These are phyloP conservation scores for Coccomyxa subellipsoidea DNA, from an alignment of 163 green algal species.

Conservation along the genomic window DNA sequence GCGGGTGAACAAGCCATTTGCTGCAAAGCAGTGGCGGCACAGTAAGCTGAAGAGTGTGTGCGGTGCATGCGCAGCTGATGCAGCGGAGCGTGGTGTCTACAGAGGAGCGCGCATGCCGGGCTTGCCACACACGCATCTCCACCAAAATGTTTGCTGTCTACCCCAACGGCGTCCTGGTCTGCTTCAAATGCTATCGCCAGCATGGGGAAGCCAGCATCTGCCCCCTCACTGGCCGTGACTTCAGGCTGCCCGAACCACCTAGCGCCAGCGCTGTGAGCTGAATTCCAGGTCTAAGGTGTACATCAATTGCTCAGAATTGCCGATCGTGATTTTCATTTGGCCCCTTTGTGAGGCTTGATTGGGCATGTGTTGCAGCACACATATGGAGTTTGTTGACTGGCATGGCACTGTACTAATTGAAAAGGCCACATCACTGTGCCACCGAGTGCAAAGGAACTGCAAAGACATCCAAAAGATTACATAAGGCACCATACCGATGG, in stretches of 20 bases:
- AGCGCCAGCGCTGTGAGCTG: neutral
- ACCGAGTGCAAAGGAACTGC: too few species aligned
- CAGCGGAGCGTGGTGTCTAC: constrained; percentile 35
- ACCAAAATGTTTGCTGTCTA: constrained; percentile 55
- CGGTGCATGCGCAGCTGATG: constrained; percentile 4
- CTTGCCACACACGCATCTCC: constrained; percentile 53
- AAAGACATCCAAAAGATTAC: too few species aligned
- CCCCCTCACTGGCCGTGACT: constrained; percentile 20
- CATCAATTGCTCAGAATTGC: neutral
- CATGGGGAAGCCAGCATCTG: constrained; percentile 4
- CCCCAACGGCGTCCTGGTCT: constrained; percentile 34
- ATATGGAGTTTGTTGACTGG: too few species aligned
- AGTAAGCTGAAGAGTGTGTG: neutral
- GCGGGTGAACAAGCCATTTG: too few species aligned
- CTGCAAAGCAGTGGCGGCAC: neutral
- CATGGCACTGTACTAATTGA: too few species aligned
- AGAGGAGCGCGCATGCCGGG: constrained; percentile 44
- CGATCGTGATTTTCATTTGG: too few species aligned
- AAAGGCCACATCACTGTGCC: too few species aligned
- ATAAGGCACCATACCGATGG: too few species aligned
- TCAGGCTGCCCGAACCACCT: constrained; percentile 2
- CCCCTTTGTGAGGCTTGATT: too few species aligned
- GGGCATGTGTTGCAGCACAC: too few species aligned
- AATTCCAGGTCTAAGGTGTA: neutral
- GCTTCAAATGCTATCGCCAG: constrained; percentile 32